Conservation (phyloP, 352 stramenopile species). For the Aphanomyces stellatus region DNA sequence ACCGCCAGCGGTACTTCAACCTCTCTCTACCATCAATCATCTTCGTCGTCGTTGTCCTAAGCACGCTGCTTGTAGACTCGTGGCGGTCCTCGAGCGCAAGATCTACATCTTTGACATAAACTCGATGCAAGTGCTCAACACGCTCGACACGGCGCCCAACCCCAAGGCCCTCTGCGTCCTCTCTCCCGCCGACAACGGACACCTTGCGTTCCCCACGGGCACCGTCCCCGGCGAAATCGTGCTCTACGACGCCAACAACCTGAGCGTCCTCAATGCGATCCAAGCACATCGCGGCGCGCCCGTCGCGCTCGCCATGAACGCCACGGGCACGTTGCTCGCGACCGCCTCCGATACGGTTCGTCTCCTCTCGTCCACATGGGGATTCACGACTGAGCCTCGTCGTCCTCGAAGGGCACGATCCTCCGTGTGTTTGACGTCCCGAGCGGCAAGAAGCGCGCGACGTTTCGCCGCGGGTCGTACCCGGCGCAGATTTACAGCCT, state of each 20-base stretch:
- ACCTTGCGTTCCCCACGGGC: slow-evolving; percentile 77
- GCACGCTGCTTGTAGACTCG: slow-evolving; percentile 27
- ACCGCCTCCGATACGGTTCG: slow-evolving; percentile 85
- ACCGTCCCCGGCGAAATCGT: slow-evolving; percentile 82
- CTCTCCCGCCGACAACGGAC: slow-evolving; percentile 77
- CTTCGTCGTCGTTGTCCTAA: not conserved
- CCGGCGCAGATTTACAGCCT: slow-evolving; percentile 94
- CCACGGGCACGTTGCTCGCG: slow-evolving; percentile 74
- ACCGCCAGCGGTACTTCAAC: slow-evolving; percentile 59
- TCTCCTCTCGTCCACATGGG: not conserved
- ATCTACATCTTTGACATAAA: slow-evolving; percentile 93
- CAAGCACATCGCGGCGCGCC: slow-evolving; percentile 81
- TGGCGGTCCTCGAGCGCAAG: slow-evolving; percentile 83
- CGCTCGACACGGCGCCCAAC: slow-evolving; percentile 84
- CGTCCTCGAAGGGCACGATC: slow-evolving; percentile 83
- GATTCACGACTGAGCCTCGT: not conserved
- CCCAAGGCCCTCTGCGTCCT: slow-evolving; percentile 74
- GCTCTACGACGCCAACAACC: slow-evolving; percentile 87
- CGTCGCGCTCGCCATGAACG: slow-evolving; percentile 84
- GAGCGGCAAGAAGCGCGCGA: slow-evolving; percentile 81
- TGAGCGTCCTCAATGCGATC: slow-evolving; percentile 88
- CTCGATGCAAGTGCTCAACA: slow-evolving; percentile 90
- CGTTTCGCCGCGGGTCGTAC: slow-evolving; percentile 95
- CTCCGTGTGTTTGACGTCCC: slow-evolving; percentile 96
- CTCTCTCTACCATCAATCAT: not conserved